Percentiles rank a stretch among this genome's conserved stretches.
These are phyloP conservation scores for Citrullus mucosospermus DNA, from an alignment of 306 rosid species.

Conservation along the genomic window DNA sequence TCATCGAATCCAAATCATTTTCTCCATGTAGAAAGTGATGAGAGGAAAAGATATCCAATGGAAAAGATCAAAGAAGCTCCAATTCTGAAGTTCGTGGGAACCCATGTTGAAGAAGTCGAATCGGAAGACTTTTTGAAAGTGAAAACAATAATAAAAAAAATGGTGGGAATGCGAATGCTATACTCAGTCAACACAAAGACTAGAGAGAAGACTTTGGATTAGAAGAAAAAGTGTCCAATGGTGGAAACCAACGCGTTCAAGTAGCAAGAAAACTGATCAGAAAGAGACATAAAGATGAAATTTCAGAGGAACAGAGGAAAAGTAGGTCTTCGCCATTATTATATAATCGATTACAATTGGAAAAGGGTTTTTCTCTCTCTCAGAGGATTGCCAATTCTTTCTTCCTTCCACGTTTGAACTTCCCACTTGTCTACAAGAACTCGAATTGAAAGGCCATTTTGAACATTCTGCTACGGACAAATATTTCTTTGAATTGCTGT, in stretches of 20 bases:
- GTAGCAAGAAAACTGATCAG: neutral
- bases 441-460: neutral
- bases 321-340: neutral
- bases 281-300: neutral
- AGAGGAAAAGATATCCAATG: neutral
- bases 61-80: neutral
- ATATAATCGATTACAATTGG: neutral
- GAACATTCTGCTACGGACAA: neutral
- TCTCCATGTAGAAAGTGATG: neutral
- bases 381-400: neutral
- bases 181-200: conserved; percentile 1
- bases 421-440: neutral
- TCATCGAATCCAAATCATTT: neutral
- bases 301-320: neutral
- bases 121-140: neutral
- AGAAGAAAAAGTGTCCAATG: neutral
- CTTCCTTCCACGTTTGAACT: neutral
- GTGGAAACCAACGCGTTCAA: neutral
- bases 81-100: neutral
- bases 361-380: neutral
- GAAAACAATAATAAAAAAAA: neutral
- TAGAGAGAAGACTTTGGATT: neutral
- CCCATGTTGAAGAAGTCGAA: neutral
- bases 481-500: neutral
- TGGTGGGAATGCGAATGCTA: neutral